Evolutionary conservation across 2,329 filamentous ascomycete genomes (phyloP).

Genomic region (Coniochaeta sp.): DNA sequence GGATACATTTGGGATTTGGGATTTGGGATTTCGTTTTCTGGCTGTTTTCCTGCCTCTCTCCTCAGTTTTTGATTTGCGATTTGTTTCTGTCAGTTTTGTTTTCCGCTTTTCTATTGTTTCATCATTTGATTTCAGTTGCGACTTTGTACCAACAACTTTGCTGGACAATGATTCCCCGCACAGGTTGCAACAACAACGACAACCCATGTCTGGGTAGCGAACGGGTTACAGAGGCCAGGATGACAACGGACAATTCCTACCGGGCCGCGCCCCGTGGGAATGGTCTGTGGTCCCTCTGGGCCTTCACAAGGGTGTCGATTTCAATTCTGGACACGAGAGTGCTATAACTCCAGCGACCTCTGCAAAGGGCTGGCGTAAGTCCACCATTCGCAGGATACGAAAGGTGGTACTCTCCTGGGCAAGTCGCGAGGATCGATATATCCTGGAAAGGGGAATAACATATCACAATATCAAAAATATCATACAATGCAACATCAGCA

Average conservation of each 20-base stretch:
- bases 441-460: background rate
- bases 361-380: background rate
- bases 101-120: too few relatives aligned
- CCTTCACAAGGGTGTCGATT: background rate
- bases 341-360: background rate
- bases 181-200: constrained; percentile 7
- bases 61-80: constrained; percentile 1
- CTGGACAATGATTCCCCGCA: constrained; percentile 4
- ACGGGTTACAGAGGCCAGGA: too few relatives aligned
- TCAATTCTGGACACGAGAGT: too few relatives aligned
- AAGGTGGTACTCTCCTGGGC: constrained; percentile 1
- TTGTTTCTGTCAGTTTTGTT: constrained; percentile 8
- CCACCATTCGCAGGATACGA: constrained; percentile 1
- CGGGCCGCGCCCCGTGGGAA: too few relatives aligned
- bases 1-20: constrained; percentile 3
- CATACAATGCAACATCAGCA: background rate
- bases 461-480: background rate
- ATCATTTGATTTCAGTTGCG: background rate
- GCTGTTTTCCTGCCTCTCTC: constrained; percentile 7
- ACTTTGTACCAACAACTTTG: constrained; percentile 1
- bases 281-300: constrained; percentile 7
- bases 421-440: background rate
- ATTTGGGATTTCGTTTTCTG: constrained; percentile 7
- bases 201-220: constrained; percentile 15
- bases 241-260: too few relatives aligned